These are phyloP conservation scores for Aotearoamyces nothofagi DNA, from an alignment of 2,329 filamentous ascomycete genomes.

Conservation along the genomic window DNA sequence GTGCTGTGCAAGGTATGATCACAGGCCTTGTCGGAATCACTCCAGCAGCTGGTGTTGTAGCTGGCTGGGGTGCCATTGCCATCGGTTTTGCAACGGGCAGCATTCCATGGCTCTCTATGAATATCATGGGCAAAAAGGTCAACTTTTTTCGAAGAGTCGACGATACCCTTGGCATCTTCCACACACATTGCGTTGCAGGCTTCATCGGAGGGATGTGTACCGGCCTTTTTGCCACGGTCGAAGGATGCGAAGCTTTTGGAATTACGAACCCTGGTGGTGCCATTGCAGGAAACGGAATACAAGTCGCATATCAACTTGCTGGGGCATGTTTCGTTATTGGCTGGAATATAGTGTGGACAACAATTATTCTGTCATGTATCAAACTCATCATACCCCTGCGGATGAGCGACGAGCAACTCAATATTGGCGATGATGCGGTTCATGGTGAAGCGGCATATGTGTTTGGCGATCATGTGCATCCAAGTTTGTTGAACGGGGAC, in stretches of 20 bases:
- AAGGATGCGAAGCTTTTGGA: slow-evolving; percentile 30
- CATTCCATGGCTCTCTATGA: slow-evolving; percentile 34
- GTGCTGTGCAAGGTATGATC: slow-evolving; percentile 34
- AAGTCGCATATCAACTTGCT: slow-evolving; percentile 32
- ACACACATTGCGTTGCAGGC: slow-evolving; percentile 32
- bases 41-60: slow-evolving; percentile 32
- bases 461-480: neutral
- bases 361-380: slow-evolving; percentile 32
- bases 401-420: slow-evolving; percentile 28
- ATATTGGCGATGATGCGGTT: slow-evolving; percentile 30
- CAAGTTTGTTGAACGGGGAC: neutral
- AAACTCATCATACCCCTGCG: slow-evolving; percentile 30
- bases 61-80: slow-evolving; percentile 33
- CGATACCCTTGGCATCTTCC: slow-evolving; percentile 33
- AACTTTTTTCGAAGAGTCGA: slow-evolving; percentile 45
- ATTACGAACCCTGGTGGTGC: slow-evolving; percentile 29
- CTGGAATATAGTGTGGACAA: slow-evolving; percentile 34
- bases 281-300: slow-evolving; percentile 31
- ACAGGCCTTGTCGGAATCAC: slow-evolving; percentile 36
- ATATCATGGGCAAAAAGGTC: slow-evolving; percentile 26
- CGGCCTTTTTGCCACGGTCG: slow-evolving; percentile 29
- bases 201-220: slow-evolving; percentile 28
- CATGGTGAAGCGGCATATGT: slow-evolving; percentile 30
- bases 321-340: slow-evolving; percentile 32
- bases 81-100: slow-evolving; percentile 28